Conservation (phyloP, 2,329 filamentous ascomycete species). For the Aspergillus ochraceoroseus region DNA sequence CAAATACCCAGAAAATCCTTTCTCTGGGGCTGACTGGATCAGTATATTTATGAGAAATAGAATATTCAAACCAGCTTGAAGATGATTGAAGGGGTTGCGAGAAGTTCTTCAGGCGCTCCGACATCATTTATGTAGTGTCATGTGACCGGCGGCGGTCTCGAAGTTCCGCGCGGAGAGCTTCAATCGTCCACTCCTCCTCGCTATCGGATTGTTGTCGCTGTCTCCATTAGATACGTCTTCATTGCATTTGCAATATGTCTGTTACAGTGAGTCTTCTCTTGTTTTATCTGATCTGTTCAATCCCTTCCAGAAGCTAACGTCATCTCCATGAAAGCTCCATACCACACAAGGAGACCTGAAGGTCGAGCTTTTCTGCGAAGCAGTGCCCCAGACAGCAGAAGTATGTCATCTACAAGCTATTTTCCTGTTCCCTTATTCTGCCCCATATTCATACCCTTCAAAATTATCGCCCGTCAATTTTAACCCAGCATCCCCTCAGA, state of each 20-base stretch:
- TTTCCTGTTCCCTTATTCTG: neutral
- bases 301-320: neutral
- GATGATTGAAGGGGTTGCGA: neutral
- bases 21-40: too few species aligned
- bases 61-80: neutral
- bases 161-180: slow-evolving; percentile 1
- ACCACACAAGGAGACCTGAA: slow-evolving; percentile 88
- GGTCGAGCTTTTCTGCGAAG: slow-evolving; percentile 92
- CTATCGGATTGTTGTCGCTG: neutral
- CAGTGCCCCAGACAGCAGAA: slow-evolving; percentile 86
- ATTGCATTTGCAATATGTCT: slow-evolving; percentile 26
- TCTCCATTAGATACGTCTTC: neutral
- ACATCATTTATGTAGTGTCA: neutral
- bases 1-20: too few species aligned
- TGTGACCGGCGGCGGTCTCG: slow-evolving; percentile 1
- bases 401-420: slow-evolving; percentile 41
- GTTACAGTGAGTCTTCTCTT: slow-evolving; percentile 28
- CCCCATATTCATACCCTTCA: too few species aligned
- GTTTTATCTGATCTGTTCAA: neutral
- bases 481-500: slow-evolving; percentile 36
- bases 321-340: slow-evolving; percentile 54
- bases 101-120: neutral
- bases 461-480: too few species aligned
- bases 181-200: neutral
- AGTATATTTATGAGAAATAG: too few species aligned